These are phyloP conservation scores for Allium cepa DNA, from an alignment of 106 monocot species.

Conservation along the genomic window DNA sequence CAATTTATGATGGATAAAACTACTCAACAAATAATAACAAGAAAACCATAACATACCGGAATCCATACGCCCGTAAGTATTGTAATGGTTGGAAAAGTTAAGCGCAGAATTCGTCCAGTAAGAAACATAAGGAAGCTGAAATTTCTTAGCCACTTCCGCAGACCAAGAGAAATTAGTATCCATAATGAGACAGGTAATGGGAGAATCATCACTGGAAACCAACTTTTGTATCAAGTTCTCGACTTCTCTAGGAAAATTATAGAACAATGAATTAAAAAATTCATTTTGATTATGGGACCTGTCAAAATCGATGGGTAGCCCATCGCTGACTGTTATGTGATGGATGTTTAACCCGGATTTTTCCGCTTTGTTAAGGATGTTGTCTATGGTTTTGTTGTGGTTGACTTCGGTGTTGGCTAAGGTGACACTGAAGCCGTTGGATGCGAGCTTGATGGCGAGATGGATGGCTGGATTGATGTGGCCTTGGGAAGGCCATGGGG, in stretches of 20 bases:
- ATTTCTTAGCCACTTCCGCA: constrained; percentile 26
- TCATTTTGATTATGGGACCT: constrained; percentile 43
- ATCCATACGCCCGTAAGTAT: constrained; percentile 47
- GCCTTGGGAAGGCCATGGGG: constrained; percentile 12
- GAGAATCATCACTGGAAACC: background rate
- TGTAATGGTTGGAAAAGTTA: constrained; percentile 56
- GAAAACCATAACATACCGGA: constrained; percentile 6
- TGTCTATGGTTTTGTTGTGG: constrained; percentile 14
- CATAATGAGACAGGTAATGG: constrained; percentile 36
- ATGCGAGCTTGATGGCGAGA: constrained; percentile 31
- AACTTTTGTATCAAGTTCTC: constrained; percentile 23
- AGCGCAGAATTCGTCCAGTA: constrained; percentile 83
- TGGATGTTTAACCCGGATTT: constrained; percentile 46
- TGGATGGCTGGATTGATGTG: constrained; percentile 62
- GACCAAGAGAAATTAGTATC: constrained; percentile 87
- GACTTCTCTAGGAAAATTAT: constrained; percentile 28
- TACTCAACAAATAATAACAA: background rate
- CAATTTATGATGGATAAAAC: background rate
- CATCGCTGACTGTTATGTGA: constrained; percentile 58
- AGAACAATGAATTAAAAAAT: constrained; percentile 33
- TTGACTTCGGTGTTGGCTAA: constrained; percentile 61
- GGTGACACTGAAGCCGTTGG: constrained; percentile 27
- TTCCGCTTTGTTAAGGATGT: constrained; percentile 28
- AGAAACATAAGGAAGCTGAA: constrained; percentile 40
- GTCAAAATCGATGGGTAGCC: constrained; percentile 47